Conservation (phyloP, 164 flowering plant species). For the Vitis rotundifolia region DNA sequence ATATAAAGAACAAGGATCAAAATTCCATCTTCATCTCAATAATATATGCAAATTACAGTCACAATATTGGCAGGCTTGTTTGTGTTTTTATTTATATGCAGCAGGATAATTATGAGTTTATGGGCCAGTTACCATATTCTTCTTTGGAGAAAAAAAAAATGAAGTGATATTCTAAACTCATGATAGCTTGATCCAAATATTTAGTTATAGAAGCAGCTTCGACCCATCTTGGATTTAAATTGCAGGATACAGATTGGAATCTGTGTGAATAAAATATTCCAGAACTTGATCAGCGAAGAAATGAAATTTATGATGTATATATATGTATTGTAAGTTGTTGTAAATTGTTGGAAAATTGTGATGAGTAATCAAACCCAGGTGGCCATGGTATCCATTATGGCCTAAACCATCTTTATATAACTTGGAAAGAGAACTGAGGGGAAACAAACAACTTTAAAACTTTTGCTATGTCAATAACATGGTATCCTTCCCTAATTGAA, state of each 20-base stretch:
- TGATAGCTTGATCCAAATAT: no score
- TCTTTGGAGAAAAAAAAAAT: no score
- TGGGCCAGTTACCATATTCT: no score
- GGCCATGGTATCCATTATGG: background rate
- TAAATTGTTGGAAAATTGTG: background rate
- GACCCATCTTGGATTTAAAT: background rate
- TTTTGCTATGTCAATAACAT: background rate
- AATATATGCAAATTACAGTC: background rate
- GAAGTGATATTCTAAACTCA: no score
- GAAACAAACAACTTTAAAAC: background rate
- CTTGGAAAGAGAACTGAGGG: background rate
- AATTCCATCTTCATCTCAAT: background rate
- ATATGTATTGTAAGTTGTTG: background rate
- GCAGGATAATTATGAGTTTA: background rate
- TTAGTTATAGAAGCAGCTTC: no score
- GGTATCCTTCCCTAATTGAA: background rate
- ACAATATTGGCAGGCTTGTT: background rate
- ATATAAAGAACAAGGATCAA: no score
- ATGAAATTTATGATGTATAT: background rate
- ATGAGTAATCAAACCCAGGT: background rate
- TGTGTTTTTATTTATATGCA: background rate
- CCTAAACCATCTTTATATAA: background rate
- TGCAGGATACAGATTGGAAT: background rate
- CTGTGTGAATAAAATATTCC: background rate
- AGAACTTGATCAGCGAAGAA: background rate